These are phyloP conservation scores for barley (Hordeum vulgare) DNA, from an alignment of 176 grass and related monocot species.

Conservation along the genomic window MorexV3_pseudomolecules_assembly NC_058520.1:535959514-535960013, in stretches of 20 bases:
- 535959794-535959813: constrained; percentile 95
- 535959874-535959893: constrained; percentile 8
- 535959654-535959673: no score
- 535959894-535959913: neutral
- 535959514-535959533: constrained; percentile 98
- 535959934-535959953: constrained; percentile 71
- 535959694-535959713: no score
- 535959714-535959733: no score
- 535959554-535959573: constrained; percentile 90
- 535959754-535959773: constrained; percentile 11
- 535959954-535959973: constrained; percentile 92
- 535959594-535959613: neutral
- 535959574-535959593: constrained; percentile 86
- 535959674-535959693: no score
- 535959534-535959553: constrained; percentile 97
- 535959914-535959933: constrained; percentile 15
- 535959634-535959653: constrained; percentile 8
- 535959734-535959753: constrained; percentile 17
- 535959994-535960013: constrained; percentile 90
- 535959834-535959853: constrained; percentile 98
- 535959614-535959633: neutral
- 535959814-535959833: constrained; percentile 98
- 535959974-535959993: constrained; percentile 95
- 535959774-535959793: constrained; percentile 31
- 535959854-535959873: constrained; percentile 39